A percentile compares a stretch with the other conserved stretches of the same genome.
These are phyloP conservation scores for Monosporascus sp. DNA, from an alignment of 2,329 filamentous ascomycete genomes.

Conservation along the genomic window DNA sequence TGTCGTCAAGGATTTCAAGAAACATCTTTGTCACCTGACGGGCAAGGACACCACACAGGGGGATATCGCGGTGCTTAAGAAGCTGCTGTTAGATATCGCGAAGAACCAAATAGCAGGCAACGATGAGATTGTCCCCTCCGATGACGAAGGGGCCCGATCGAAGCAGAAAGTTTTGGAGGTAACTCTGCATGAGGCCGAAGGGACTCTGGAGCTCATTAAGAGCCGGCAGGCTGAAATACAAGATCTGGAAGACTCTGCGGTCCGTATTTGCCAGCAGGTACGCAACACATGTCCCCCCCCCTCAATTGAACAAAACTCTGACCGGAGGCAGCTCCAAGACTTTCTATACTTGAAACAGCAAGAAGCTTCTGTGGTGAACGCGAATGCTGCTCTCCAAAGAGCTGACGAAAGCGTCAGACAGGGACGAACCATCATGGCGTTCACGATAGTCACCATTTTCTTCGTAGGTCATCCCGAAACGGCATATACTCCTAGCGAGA, in stretches of 20 bases:
- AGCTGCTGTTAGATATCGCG: not conserved
- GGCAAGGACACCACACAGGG: not conserved
- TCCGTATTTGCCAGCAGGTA: conserved; percentile 17
- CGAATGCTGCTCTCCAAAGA: conserved; percentile 22
- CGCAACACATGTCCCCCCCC: not conserved
- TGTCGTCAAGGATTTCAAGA: conserved; percentile 9
- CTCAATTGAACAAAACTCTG: not conserved
- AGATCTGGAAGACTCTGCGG: conserved; percentile 1
- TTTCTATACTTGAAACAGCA: conserved; percentile 29
- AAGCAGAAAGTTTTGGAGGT: not conserved
- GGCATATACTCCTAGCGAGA: not conserved
- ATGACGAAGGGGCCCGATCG: not conserved
- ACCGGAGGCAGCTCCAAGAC: conserved; percentile 18
- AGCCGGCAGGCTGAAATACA: conserved; percentile 1
- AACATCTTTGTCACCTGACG: not conserved
- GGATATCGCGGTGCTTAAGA: not conserved
- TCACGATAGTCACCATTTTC: conserved; percentile 31
- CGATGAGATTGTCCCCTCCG: not conserved
- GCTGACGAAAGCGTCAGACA: conserved; percentile 27
- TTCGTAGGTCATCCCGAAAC: conserved; percentile 20
- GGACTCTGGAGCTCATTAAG: not conserved
- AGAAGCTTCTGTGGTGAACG: conserved; percentile 29
- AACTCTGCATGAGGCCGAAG: not conserved
- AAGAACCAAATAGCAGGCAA: conserved; percentile 1
- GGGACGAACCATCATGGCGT: conserved; percentile 27